A percentile compares a stretch with the other conserved stretches of the same genome.
Conservation (phyloP, 176 grass and related monocot species). For the Carex myosuroides region DNA sequence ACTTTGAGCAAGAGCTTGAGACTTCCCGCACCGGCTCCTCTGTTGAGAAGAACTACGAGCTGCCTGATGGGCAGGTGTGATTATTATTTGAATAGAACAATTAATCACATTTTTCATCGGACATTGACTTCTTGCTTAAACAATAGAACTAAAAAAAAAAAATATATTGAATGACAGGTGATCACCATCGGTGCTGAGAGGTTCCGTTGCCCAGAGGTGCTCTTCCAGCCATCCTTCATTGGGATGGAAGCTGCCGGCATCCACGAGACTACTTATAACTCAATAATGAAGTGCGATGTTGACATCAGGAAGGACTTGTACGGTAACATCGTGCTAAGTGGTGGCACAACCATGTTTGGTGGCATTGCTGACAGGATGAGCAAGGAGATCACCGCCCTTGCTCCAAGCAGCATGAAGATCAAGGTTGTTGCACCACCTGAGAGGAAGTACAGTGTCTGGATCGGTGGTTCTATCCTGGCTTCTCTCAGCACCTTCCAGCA, state of each 20-base stretch:
- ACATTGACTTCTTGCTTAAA: not conserved
- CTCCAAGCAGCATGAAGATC: slow-evolving; percentile 59
- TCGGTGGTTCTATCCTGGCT: slow-evolving; percentile 49
- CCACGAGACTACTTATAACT: slow-evolving; percentile 60
- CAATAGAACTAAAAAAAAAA: not conserved
- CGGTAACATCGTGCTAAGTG: slow-evolving; percentile 57
- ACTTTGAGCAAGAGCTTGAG: slow-evolving; percentile 43
- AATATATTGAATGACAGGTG: slow-evolving; percentile 17
- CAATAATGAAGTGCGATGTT: slow-evolving; percentile 64
- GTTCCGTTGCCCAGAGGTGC: slow-evolving; percentile 58
- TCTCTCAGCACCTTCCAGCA: slow-evolving; percentile 68
- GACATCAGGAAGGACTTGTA: slow-evolving; percentile 63
- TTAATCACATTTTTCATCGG: not conserved
- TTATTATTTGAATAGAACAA: not conserved
- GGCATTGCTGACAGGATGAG: slow-evolving; percentile 62
- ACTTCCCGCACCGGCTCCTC: slow-evolving; percentile 30
- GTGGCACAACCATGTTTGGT: slow-evolving; percentile 54
- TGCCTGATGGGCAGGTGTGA: slow-evolving; percentile 37
- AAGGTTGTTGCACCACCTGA: slow-evolving; percentile 59
- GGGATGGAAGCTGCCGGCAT: slow-evolving; percentile 58
- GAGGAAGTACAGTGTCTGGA: slow-evolving; percentile 61
- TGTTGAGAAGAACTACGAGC: slow-evolving; percentile 52
- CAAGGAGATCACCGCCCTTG: slow-evolving; percentile 57
- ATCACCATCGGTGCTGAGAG: slow-evolving; percentile 56
- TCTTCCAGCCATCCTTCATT: slow-evolving; percentile 60